These are phyloP conservation scores for Pythium dissotocum DNA, from an alignment of 352 stramenopile genomes.

Conservation along the genomic window DNA sequence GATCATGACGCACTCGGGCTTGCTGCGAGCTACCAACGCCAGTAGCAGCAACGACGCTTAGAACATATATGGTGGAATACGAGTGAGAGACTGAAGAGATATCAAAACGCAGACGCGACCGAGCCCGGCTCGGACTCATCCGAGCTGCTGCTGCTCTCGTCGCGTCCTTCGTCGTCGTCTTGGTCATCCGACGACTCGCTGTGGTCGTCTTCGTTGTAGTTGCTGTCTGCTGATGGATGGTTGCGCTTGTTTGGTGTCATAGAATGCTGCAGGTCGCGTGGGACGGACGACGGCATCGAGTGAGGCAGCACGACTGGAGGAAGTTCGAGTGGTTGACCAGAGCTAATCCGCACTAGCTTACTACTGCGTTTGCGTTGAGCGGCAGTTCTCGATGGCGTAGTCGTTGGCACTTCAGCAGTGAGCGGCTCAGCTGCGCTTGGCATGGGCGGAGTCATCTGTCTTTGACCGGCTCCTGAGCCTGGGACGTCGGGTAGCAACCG, in stretches of 20 bases:
- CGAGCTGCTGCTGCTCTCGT: conserved; percentile 28
- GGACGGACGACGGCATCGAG: not conserved
- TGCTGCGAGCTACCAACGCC: conserved; percentile 30
- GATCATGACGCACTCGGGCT: conserved; percentile 60
- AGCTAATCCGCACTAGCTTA: conserved; percentile 24
- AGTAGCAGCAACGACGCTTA: not conserved
- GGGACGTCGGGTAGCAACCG: conserved; percentile 20
- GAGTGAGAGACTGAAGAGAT: not conserved
- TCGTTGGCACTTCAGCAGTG: not conserved
- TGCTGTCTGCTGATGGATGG: not conserved
- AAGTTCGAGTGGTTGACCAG: conserved; percentile 29
- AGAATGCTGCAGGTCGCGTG: not conserved
- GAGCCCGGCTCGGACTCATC: conserved; percentile 34
- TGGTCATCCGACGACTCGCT: not conserved
- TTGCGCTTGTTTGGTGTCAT: not conserved
- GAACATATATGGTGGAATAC: not conserved
- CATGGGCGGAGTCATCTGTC: not conserved
- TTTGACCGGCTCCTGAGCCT: not conserved
- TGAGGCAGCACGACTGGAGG: conserved; percentile 5
- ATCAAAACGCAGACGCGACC: conserved; percentile 38
- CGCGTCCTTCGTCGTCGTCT: conserved; percentile 27
- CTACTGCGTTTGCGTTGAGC: conserved; percentile 19
- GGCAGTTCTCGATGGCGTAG: too few species aligned
- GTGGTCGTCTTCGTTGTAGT: conserved; percentile 19
- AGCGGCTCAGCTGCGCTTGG: not conserved